Evolutionary conservation across 805 yeast species (phyloP), one percentile per base, ranked within the genome.

Genomic region (Starmera dryadoides): DNA sequence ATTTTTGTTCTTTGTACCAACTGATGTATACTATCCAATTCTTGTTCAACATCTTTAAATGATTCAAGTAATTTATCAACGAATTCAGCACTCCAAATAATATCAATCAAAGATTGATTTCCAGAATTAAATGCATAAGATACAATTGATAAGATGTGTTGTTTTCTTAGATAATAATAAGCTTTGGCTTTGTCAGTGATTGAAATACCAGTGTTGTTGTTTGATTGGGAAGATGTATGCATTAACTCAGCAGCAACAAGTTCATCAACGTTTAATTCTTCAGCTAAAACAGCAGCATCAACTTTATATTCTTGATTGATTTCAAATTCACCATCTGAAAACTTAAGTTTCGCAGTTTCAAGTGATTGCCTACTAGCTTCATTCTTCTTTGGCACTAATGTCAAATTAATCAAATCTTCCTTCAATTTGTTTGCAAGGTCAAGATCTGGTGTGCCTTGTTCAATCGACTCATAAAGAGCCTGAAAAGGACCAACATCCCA

Each of bases 221-320:
- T 57, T 38, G 50, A 63, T 19, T 56, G 56, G 16, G 63, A 52
- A 4, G 87, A 72, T 43, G 60, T 56, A 37, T 63, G 72, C 3
- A 89, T 66, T 21, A 86, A 54, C 52, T 87, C 85, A 1, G 94
- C 93, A 2, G 86, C 73, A 3, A 74, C 66, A 22, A 84, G 38
- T 56, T 91, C 97, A 58, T 91, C 95, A 37, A 91, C 64, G 36
- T 84, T 68, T 38, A 91, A 66, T 30, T 77, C 78, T 45, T 79
- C 85, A 0, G 89, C 64, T 15, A 83, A 52, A 19, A 67, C 65
- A 4, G 78, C 65, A 1, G 87, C 72, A 4, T 73, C 67, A 38
- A 77, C 69, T 30, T 82, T 67, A 48, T 87, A 89, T 30, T 76
- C 75, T 35, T 75, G 66, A 52, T 84, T 86, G 25, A 89, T 58